A percentile compares a stretch with the other conserved stretches of the same genome.
Evolutionary conservation across 2,329 filamentous ascomycete species (phyloP).

Genomic region (Coccinonectria pachysandricola): DNA sequence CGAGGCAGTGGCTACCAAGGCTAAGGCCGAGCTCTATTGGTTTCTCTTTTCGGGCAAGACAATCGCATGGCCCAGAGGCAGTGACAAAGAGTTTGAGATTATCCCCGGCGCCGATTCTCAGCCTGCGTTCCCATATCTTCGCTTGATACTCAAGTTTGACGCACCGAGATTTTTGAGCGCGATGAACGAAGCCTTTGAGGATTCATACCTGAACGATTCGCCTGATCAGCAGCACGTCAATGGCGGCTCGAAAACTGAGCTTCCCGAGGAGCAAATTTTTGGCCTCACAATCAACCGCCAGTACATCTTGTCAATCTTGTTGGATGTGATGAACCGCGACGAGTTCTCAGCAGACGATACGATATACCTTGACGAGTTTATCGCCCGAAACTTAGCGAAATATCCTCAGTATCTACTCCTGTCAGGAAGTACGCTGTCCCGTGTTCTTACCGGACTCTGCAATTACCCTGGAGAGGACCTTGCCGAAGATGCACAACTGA

Average conservation of each 20-base stretch:
- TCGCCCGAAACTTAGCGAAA: constrained; percentile 89
- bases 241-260: constrained; percentile 37
- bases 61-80: constrained; percentile 62
- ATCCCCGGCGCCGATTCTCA: constrained; percentile 46
- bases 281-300: constrained; percentile 74
- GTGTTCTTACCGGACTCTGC: constrained; percentile 73
- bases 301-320: constrained; percentile 80
- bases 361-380: constrained; percentile 97
- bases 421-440: constrained; percentile 74
- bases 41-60: constrained; percentile 83
- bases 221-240: constrained; percentile 48
- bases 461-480: constrained; percentile 71
- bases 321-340: constrained; percentile 75
- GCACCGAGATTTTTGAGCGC: constrained; percentile 88
- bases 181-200: constrained; percentile 94
- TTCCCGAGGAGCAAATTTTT: constrained; percentile 57
- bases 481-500: constrained; percentile 91
- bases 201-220: constrained; percentile 79
- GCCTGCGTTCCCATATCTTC: constrained; percentile 75
- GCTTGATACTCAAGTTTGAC: constrained; percentile 78
- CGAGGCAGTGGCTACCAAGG: constrained; percentile 60
- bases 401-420: constrained; percentile 93
- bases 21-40: constrained; percentile 84
- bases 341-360: constrained; percentile 73
- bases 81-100: constrained; percentile 50